phyloP scores from a whole-genome alignment of 345 rosid genomes.

The Hibiscus trionum region DNA sequence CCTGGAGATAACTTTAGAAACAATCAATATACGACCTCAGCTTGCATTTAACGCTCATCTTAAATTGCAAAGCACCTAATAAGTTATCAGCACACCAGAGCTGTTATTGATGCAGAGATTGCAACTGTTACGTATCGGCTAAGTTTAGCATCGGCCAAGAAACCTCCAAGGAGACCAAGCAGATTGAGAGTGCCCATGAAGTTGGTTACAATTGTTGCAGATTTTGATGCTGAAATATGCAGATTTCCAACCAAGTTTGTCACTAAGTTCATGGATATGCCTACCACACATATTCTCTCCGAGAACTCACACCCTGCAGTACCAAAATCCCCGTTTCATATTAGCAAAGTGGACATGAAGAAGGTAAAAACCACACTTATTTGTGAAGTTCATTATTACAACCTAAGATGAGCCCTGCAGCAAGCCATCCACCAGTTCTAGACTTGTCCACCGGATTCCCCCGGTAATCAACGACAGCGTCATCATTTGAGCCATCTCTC shows the following conservation, averaged over 20 bases:
- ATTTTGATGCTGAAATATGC: constrained; percentile 68
- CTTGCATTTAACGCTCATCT: not conserved
- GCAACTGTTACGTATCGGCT: constrained; percentile 75
- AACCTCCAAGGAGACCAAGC: constrained; percentile 80
- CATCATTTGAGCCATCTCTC: constrained; percentile 28
- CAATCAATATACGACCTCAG: not conserved
- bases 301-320: constrained; percentile 69
- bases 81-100: constrained; percentile 37
- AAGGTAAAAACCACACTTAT: not conserved
- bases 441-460: constrained; percentile 68
- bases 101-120: constrained; percentile 52
- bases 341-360: not conserved
- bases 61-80: not conserved
- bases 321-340: not conserved
- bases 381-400: constrained; percentile 1
- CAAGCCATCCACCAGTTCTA: constrained; percentile 87
- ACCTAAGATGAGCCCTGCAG: constrained; percentile 87
- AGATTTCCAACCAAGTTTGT: constrained; percentile 71
- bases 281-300: constrained; percentile 85
- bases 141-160: constrained; percentile 79
- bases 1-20: constrained; percentile 27
- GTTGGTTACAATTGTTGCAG: constrained; percentile 77
- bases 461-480: constrained; percentile 36
- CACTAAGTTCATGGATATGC: constrained; percentile 82
- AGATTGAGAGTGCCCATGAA: constrained; percentile 90